Evolutionary conservation across 352 stramenopile genomes (phyloP).

Genomic region (Thraustochytrium sp.): DNA sequence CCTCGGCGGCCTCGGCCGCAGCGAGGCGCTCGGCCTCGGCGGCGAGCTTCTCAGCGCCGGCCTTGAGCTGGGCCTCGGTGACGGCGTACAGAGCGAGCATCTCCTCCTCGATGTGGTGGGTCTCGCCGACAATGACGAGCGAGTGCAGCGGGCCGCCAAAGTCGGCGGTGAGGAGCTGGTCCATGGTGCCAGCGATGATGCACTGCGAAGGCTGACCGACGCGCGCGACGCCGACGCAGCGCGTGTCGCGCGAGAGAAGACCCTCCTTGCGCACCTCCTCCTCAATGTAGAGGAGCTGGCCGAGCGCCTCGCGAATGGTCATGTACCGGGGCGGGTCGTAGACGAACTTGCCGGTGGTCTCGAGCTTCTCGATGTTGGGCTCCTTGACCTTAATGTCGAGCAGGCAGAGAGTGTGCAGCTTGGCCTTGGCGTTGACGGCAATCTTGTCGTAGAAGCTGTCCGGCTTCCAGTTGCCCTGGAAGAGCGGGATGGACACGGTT

Average conservation of each 20-base stretch:
- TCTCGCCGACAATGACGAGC: conserved; percentile 88
- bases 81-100: conserved; percentile 62
- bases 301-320: conserved; percentile 86
- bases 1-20: too few species aligned
- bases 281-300: conserved; percentile 92
- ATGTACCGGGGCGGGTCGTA: conserved; percentile 96
- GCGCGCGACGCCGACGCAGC: conserved; percentile 90
- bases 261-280: conserved; percentile 54
- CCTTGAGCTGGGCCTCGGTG: background rate
- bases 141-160: conserved; percentile 93
- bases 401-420: conserved; percentile 96
- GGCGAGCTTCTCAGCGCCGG: background rate
- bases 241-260: conserved; percentile 49
- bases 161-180: conserved; percentile 84
- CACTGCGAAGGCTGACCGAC: conserved; percentile 81
- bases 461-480: conserved; percentile 84
- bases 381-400: conserved; percentile 99
- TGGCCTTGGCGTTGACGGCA: conserved; percentile 84
- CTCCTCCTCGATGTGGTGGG: conserved; percentile 92
- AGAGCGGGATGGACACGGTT: conserved; percentile 97
- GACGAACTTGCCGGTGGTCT: conserved; percentile 71
- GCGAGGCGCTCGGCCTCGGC: background rate
- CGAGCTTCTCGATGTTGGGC: conserved; percentile 94
- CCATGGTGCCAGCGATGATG: conserved; percentile 90
- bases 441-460: conserved; percentile 98